Evolutionary conservation across 805 yeast species (phyloP).

Genomic region (Kluyveromyces lactis): DNA sequence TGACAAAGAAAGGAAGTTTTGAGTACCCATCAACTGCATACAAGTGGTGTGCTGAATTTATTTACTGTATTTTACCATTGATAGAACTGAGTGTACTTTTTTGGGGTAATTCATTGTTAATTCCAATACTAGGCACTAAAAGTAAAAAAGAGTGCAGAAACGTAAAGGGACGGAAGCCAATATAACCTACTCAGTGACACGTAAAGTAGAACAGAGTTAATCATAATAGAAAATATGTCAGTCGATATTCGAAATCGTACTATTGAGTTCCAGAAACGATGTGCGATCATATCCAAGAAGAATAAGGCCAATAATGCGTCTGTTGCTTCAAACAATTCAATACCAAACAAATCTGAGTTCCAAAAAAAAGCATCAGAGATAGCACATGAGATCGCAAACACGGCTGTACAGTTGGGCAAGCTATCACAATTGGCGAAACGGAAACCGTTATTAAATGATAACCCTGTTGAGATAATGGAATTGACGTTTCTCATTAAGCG

Average conservation of each 20-base stretch:
- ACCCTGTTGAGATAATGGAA: slow-evolving; percentile 89
- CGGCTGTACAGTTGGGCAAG: slow-evolving; percentile 72
- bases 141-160: too few relatives aligned
- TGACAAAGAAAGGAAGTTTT: too few relatives aligned
- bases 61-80: too few relatives aligned
- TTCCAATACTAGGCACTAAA: too few relatives aligned
- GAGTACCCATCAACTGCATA: too few relatives aligned
- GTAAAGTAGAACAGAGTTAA: too few relatives aligned
- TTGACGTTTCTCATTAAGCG: slow-evolving; percentile 66
- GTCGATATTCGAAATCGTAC: slow-evolving; percentile 68
- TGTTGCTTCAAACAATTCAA: slow-evolving; percentile 21
- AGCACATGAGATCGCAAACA: slow-evolving; percentile 82
- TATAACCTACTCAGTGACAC: too few relatives aligned
- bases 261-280: slow-evolving; percentile 63
- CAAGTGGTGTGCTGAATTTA: too few relatives aligned
- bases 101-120: too few relatives aligned
- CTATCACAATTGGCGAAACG: slow-evolving; percentile 78
- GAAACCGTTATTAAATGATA: slow-evolving; percentile 87
- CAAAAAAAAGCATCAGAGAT: slow-evolving; percentile 66
- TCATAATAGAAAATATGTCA: neutral
- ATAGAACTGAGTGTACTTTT: too few relatives aligned
- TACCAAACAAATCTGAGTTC: slow-evolving; percentile 50
- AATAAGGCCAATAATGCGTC: slow-evolving; percentile 18
- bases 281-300: slow-evolving; percentile 19
- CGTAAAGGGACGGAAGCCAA: too few relatives aligned